Base-by-base conservation (phyloP, 1,139 yeast genomes). In the Pichia sp. region DNA sequence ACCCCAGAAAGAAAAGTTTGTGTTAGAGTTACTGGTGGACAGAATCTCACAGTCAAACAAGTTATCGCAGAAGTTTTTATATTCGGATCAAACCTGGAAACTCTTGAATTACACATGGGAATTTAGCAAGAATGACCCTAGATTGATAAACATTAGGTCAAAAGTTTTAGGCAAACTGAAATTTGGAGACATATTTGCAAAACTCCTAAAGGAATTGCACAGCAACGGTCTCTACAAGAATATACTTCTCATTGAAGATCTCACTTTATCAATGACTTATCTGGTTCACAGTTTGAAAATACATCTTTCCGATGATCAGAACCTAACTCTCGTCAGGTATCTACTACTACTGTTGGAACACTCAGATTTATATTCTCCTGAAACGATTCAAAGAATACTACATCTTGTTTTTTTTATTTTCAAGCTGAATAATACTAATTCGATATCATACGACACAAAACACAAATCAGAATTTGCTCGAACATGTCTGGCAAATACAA, bases 1-100 rank as follows among this genome's bases (percentile, higher is more conserved):
- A 12, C 97, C 96, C 3, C 80, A 84, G 56, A 75, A 74, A 53
- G 75, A 78, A 14, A 64, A 71, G 0, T 89, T 90, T 55, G 70
- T 89, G 2, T 72, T 87, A 45, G 92, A 87, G 53, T 75, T 91
- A 62, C 61, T 87, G 2, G 74, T 83, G 58, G 95, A 88, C 63
- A 75, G 92, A 60, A 69, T 89, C 61, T 78, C 78, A 56, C 89
- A 84, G 64, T 57, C 66, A 54, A 66, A 71, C 42, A 45, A 49
- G 14, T 33, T 53, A 55, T 58, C 74, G 55, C 62, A 66, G 3
- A 59, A 65, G 5, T 83, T 83, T 75, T 81, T 78, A 62, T 66
- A 59, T 14, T 68, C 71, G 51, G 54, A 66, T 0, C 64, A 67
- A 2, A 69, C 77, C 0, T 85, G 92, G 90, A 54, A 57, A 4